A percentile compares a stretch with the other conserved stretches of the same genome.
Evolutionary conservation across 805 yeast species (phyloP).

Genomic region (Phaffomyces thermotolerans): DNA sequence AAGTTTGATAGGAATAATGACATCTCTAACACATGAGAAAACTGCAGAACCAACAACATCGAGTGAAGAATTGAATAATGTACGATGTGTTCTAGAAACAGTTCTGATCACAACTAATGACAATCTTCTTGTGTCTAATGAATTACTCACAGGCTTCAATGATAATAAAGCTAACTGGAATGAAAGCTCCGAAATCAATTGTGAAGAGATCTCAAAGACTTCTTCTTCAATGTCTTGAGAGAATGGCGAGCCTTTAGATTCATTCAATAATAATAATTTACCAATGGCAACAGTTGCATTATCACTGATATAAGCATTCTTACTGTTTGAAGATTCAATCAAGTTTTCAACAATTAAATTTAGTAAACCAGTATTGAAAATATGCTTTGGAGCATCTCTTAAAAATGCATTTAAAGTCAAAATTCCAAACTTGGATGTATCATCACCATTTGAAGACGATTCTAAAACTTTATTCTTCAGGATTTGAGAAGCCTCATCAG

Average conservation of each 20-base stretch:
- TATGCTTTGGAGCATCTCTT: constrained; percentile 64
- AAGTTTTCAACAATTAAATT: constrained; percentile 45
- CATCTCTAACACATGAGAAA: constrained; percentile 77
- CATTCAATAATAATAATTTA: constrained; percentile 55
- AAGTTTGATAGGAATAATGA: constrained; percentile 83
- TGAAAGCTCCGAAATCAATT: constrained; percentile 36
- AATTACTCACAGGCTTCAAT: constrained; percentile 48
- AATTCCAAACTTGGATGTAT: constrained; percentile 54
- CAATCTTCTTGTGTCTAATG: constrained; percentile 73
- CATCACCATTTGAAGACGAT: constrained; percentile 26
- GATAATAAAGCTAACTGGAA: constrained; percentile 42
- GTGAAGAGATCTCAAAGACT: constrained; percentile 36
- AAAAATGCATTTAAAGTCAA: constrained; percentile 74
- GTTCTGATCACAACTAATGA: constrained; percentile 73
- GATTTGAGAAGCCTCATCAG: constrained; percentile 57
- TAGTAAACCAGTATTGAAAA: constrained; percentile 45
- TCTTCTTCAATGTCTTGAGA: constrained; percentile 21
- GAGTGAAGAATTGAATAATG: constrained; percentile 44
- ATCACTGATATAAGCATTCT: constrained; percentile 53
- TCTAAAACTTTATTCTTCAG: constrained; percentile 52
- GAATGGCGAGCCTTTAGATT: constrained; percentile 32
- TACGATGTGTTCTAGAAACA: constrained; percentile 54
- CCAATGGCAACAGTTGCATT: constrained; percentile 77
- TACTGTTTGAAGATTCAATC: constrained; percentile 33
- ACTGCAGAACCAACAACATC: constrained; percentile 62